These are phyloP conservation scores for Fusarium subtropicale DNA, from an alignment of 2,329 filamentous ascomycete genomes.

Conservation along the genomic window DNA sequence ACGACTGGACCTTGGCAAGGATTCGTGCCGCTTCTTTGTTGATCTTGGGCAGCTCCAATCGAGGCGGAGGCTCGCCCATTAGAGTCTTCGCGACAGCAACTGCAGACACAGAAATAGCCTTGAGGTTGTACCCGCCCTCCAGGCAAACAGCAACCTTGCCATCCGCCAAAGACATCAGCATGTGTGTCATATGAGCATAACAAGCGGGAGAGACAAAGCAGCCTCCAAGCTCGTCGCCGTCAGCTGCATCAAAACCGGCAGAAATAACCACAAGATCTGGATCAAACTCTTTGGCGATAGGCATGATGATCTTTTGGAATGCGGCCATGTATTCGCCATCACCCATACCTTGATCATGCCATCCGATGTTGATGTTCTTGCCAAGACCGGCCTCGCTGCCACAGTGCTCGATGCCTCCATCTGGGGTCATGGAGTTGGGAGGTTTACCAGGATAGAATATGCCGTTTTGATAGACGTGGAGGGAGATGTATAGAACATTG, in stretches of 20 bases:
- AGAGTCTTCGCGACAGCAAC: conserved; percentile 90
- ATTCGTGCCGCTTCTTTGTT: conserved; percentile 68
- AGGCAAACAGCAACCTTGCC: conserved; percentile 93
- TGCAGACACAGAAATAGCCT: conserved; percentile 91
- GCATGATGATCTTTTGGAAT: conserved; percentile 96
- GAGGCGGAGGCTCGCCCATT: conserved; percentile 90
- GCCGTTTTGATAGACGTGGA: conserved; percentile 89
- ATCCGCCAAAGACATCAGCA: conserved; percentile 94
- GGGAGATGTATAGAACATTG: conserved; percentile 93
- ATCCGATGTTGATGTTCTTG: conserved; percentile 75
- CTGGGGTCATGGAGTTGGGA: conserved; percentile 66
- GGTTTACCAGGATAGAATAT: conserved; percentile 83
- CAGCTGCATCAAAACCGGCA: conserved; percentile 94
- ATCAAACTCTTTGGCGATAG: conserved; percentile 91
- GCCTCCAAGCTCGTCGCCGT: conserved; percentile 90
- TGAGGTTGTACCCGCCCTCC: conserved; percentile 95
- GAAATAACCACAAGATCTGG: conserved; percentile 96
- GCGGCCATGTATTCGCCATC: conserved; percentile 97
- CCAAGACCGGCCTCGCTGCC: conserved; percentile 67
- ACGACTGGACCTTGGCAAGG: conserved; percentile 68
- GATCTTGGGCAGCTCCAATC: conserved; percentile 67
- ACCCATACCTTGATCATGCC: conserved; percentile 82
- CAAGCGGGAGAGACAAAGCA: conserved; percentile 92
- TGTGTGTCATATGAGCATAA: conserved; percentile 98
- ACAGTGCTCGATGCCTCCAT: conserved; percentile 71